Base-by-base conservation (phyloP, 441 rosid species). In the Manihot esculenta region DNA sequence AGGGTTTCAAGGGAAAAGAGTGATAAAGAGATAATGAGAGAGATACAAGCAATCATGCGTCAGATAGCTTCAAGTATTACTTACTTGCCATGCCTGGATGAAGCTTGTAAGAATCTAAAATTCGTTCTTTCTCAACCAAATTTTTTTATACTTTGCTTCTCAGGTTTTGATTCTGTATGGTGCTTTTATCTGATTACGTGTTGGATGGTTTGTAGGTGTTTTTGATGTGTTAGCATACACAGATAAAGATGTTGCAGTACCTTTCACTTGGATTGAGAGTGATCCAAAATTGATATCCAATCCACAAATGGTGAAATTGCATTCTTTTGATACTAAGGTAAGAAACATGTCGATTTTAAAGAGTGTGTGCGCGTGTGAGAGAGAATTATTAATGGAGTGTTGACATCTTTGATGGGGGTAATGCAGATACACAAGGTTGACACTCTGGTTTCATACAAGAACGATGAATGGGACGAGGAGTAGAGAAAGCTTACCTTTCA, bases 281-380 rank as follows among this genome's bases (percentile, higher is more conserved):
- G 98, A 94, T 59, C 94, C 98, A 0, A 90, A 92, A 77, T 73
- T 92, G 82, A 94, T 94, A 76, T 90, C 90, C 18, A 94, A 94
- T 81, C 99, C 99, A 42, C 98, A 90, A 69, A 94, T 90, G 98
- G 99, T 92, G 77, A 94, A 92, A 83, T 77, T 92, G 83, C 99
- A 94, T 75, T 89, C 94, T 14, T 94, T 94, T 74, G 97, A 94
- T 67, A 94, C 99, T 38, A 92, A 90, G 94, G 99, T 88, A 61
- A 65, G 72, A 67, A 48, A 38, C 53, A 1, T n/a, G 41, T 27
- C 51, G 26, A n/a, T 1, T 30, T 3, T 66, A 3, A 49, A 26
- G 14, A 14, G 26, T 1, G 15, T 2, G 54, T n/a, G n/a, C n/a
- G n/a, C n/a, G n/a, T n/a, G n/a, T n/a, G n/a, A n/a, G n/a, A n/a